Conservation (phyloP, 257 asterid genomes). For the Nicotiana paniculata region DNA sequence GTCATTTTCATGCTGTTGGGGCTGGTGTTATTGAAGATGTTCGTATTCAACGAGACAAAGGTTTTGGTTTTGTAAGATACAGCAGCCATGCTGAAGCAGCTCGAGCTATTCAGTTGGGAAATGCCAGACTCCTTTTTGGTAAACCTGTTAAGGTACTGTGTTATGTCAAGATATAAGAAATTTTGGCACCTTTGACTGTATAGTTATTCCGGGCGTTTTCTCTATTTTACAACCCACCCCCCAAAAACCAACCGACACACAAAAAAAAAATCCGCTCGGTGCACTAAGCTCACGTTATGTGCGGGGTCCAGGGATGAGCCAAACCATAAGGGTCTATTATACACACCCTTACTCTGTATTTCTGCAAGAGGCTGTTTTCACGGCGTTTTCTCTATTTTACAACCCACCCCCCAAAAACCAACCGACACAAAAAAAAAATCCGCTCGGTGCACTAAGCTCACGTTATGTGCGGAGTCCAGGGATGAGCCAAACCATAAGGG, state of each 20-base stretch:
- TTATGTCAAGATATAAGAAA: background rate
- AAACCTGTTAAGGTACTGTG: constrained; percentile 53
- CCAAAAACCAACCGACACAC: background rate
- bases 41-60: constrained; percentile 80
- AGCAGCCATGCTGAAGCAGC: constrained; percentile 85
- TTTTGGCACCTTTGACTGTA: background rate
- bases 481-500: no score
- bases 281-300: no score
- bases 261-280: background rate
- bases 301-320: no score
- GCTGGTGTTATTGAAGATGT: constrained; percentile 80
- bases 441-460: no score
- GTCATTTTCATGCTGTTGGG: constrained; percentile 61
- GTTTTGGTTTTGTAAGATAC: constrained; percentile 80
- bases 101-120: constrained; percentile 75
- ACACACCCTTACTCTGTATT: no score
- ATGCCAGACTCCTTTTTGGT: constrained; percentile 53
- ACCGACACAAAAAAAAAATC: background rate
- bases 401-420: background rate
- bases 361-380: no score
- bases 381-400: background rate
- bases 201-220: background rate
- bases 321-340: no score
- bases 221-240: background rate
- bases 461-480: no score